A percentile compares a stretch with the other conserved stretches of the same genome.
These are phyloP conservation scores for Venturia effusa DNA, from an alignment of 2,329 filamentous ascomycete genomes.

Conservation along the genomic window DNA sequence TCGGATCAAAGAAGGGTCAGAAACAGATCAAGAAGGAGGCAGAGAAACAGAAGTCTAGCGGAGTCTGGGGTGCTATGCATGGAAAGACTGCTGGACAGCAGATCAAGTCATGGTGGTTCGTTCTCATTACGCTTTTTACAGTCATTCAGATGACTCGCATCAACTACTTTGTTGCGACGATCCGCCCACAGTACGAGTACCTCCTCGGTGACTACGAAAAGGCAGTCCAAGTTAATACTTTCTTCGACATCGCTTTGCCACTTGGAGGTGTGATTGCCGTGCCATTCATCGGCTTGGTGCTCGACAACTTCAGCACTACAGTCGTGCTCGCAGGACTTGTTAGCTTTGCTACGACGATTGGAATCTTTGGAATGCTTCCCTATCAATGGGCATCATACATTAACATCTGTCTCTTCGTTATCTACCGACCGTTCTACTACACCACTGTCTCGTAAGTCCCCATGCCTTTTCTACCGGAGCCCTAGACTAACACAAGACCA, in stretches of 20 bases:
- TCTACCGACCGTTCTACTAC: slow-evolving; percentile 85
- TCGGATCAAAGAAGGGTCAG: slow-evolving; percentile 54
- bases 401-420: slow-evolving; percentile 68
- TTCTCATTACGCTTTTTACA: slow-evolving; percentile 69
- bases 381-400: slow-evolving; percentile 61
- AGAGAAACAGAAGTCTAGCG: slow-evolving; percentile 56
- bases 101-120: slow-evolving; percentile 71
- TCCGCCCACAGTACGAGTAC: slow-evolving; percentile 69
- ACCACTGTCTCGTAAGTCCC: slow-evolving; percentile 60
- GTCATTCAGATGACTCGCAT: slow-evolving; percentile 44
- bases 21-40: slow-evolving; percentile 57
- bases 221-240: slow-evolving; percentile 63
- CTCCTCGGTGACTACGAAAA: slow-evolving; percentile 52
- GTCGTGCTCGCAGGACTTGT: slow-evolving; percentile 63
- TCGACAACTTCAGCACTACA: slow-evolving; percentile 66
- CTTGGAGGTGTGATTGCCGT: slow-evolving; percentile 75
- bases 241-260: slow-evolving; percentile 79
- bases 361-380: slow-evolving; percentile 64
- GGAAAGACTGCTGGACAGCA: slow-evolving; percentile 59
- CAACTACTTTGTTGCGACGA: slow-evolving; percentile 81
- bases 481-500: slow-evolving; percentile 15
- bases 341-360: slow-evolving; percentile 59
- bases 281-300: slow-evolving; percentile 71
- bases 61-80: slow-evolving; percentile 82
- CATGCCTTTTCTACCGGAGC: neutral